Percentiles rank a stretch among this genome's conserved stretches.
These are phyloP conservation scores for Cardiospermum halicacabum DNA, from an alignment of 345 rosid species.

Conservation along the genomic window DNA sequence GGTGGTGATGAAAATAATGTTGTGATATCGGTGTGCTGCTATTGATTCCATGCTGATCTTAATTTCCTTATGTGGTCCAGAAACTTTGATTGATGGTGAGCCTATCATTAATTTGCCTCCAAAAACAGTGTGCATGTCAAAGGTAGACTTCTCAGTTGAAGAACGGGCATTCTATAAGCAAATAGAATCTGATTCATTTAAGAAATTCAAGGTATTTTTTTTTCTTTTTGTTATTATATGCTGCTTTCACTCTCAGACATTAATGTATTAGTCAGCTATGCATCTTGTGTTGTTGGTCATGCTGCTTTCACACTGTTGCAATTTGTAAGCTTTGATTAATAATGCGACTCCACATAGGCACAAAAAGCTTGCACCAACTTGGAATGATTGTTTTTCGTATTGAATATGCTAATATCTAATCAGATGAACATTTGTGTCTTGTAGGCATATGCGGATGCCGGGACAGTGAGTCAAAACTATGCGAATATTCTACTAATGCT, in stretches of 20 bases:
- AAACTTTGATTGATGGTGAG: constrained; percentile 77
- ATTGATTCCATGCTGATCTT: constrained; percentile 23
- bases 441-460: constrained; percentile 94
- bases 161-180: constrained; percentile 80
- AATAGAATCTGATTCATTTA: constrained; percentile 78
- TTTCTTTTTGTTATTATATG: no score
- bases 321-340: no score
- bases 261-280: no score
- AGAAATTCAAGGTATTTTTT: constrained; percentile 70
- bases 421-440: constrained; percentile 11
- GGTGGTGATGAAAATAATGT: background rate
- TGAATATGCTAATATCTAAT: constrained; percentile 14
- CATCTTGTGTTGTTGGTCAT: no score
- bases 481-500: constrained; percentile 97
- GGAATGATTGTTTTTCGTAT: constrained; percentile 1
- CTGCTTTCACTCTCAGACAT: background rate
- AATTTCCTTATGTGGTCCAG: constrained; percentile 35
- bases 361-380: background rate
- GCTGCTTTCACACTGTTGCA: no score
- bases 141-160: constrained; percentile 71
- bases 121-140: constrained; percentile 52
- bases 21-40: constrained; percentile 8
- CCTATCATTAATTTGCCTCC: constrained; percentile 87
- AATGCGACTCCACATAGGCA: no score
- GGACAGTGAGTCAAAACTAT: constrained; percentile 86